Percentiles rank a stretch among this genome's conserved stretches.
These are phyloP conservation scores for Colletotrichum shisoi DNA, from an alignment of 2,329 filamentous ascomycete species.

Conservation along the genomic window DNA sequence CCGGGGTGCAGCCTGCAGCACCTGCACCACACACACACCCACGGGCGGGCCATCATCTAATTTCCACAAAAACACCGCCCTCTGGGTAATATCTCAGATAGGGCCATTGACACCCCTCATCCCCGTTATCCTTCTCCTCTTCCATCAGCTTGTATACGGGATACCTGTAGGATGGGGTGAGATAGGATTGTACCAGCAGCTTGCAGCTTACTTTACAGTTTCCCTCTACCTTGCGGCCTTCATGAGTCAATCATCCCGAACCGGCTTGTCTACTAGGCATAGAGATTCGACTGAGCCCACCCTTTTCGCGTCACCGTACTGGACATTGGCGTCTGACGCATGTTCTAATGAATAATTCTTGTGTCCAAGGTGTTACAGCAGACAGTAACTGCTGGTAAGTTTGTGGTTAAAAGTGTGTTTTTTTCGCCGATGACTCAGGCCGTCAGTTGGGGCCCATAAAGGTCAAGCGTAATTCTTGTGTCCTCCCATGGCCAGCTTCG, in stretches of 20 bases:
- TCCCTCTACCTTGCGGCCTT: slow-evolving; percentile 8
- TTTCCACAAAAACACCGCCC: slow-evolving; percentile 35
- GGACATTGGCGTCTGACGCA: background rate
- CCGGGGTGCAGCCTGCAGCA: slow-evolving; percentile 7
- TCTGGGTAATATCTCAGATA: slow-evolving; percentile 2
- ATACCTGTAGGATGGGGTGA: background rate
- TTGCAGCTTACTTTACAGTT: slow-evolving; percentile 4
- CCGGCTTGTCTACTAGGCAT: slow-evolving; percentile 7
- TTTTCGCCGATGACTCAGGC: too few relatives aligned
- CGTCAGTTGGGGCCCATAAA: too few relatives aligned
- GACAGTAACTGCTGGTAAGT: too few relatives aligned
- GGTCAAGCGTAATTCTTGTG: background rate
- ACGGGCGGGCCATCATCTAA: slow-evolving; percentile 10
- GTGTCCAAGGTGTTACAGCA: too few relatives aligned
- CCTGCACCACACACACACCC: background rate
- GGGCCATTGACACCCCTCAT: slow-evolving; percentile 19
- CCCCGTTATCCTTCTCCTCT: slow-evolving; percentile 1
- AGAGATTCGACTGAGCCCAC: slow-evolving; percentile 2
- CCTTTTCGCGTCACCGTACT: background rate
- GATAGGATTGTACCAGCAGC: slow-evolving; percentile 17
- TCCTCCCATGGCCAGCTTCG: background rate
- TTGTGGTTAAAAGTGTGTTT: too few relatives aligned
- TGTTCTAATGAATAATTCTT: background rate
- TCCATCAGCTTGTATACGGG: slow-evolving; percentile 2
- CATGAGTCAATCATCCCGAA: background rate